Evolutionary conservation across 192 early-diverging fungal species (phyloP), one percentile per base, ranked within the genome.

Genomic region (Podila horticola): DNA sequence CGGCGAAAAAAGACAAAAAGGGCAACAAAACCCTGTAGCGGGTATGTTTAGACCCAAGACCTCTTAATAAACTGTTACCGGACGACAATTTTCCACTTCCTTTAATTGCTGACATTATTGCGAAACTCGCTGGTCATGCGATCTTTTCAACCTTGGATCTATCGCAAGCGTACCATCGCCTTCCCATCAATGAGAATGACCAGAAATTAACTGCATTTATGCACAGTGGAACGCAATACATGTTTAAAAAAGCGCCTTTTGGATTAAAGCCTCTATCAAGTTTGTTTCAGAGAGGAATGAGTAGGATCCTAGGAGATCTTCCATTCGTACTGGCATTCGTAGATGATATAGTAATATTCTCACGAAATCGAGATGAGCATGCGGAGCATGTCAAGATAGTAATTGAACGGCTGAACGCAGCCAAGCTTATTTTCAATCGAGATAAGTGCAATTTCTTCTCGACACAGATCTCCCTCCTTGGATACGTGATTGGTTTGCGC

Each of bases 221-320:
- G 30, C 62, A 72, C 33, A 36, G 30, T n/a, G 62, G 63, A 0
- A 38, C 11, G 2, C 69, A 75, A 36, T 76, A 76, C 13, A 71
- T 67, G 64, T 75, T 76, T 50, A 55, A 61, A 62, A 67, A 64
- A 15, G 62, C 65, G 24, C 70, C 71, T 15, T 76, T 83, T 45
- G 82, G 82, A 8, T 28, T 83, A 60, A 75, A 73, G 26, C 66
- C 81, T 3, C 22, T 83, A 7, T 66, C 72, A 15, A 58, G 58
- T 41, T 19, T 72, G 24, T 64, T 69, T 41, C 58, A 66, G 59
- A 17, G 66, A 33, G 71, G 71, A 13, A 70, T 73, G 58, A 22
- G 48, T 12, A 19, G 60, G 11, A 59, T 83, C 12, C 62, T 83
- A 10, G 60, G 67, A 19, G 74, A 83, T 26, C 38, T 71, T 10